Conservation (phyloP, 768 basidiomycete species). For the Cyclocybe aegerita region DNA sequence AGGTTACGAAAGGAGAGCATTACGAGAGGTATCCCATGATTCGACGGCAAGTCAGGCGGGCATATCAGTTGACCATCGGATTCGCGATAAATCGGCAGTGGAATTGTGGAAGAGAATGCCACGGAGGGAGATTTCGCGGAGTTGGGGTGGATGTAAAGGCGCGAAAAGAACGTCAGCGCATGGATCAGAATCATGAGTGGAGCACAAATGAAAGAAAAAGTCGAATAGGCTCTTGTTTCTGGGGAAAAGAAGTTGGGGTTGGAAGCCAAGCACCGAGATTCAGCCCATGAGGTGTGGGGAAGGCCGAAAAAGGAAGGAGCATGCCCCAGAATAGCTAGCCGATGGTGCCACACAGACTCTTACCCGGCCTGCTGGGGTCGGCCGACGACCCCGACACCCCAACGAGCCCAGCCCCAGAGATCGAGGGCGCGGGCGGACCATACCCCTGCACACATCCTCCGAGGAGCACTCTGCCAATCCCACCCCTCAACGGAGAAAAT, state of each 20-base stretch:
- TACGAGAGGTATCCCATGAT: neutral
- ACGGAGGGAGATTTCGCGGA: no score
- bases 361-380: neutral
- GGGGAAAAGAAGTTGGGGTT: neutral
- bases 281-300: neutral
- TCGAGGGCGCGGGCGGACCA: no score
- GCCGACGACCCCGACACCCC: neutral
- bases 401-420: no score
- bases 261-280: neutral
- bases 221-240: neutral
- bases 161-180: no score
- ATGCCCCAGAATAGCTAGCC: constrained; percentile 10
- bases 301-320: constrained; percentile 10
- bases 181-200: no score
- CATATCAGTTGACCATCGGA: no score
- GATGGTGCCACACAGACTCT: neutral
- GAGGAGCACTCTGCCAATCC: constrained; percentile 1
- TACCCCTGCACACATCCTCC: neutral
- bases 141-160: no score
- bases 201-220: no score
- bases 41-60: no score
- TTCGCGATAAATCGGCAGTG: no score
- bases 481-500: neutral
- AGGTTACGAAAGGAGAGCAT: neutral
- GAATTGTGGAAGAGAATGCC: no score